Base-by-base conservation (phyloP, 495 filamentous ascomycete genomes). In the Xeromyces bisporus region DNA sequence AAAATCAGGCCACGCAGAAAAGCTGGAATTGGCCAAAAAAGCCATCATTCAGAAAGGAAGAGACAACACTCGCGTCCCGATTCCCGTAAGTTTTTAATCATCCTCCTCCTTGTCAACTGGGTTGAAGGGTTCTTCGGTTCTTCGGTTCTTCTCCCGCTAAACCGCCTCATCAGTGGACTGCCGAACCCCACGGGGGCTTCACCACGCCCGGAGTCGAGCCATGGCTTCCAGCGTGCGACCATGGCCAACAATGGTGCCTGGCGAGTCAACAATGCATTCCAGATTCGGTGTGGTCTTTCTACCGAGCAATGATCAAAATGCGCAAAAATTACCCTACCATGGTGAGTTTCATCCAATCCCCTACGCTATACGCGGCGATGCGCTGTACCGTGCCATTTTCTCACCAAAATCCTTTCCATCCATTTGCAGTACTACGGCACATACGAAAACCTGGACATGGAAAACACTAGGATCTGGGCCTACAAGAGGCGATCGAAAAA, bases 211-310 rank as follows among this genome's bases (percentile, higher is more conserved):
- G 40, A 6, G 55, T 39, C 5, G 50, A 47, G 13, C 60, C 63
- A 0, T 67, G 63, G 63, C 63, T 67, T 52, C 49, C 62, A 6
- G 46, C 54, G 9, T 46, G 57, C 38, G 50, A 60, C 24, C 39
- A 53, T 27, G 55, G 54, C 21, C 26, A 23, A 2, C 33, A 46
- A 9, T 50, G 49, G 46, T 66, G 65, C 33, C 55, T 42, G 14
- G 44, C 46, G 6, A 33, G 35, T 9, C 63, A 67, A 35, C 39
- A 35, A 10, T 30, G 26, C n/a, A 37, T 47, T 26, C 27, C 18
- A 2, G 29, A 50, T 7, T 55, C 49, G 15, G 48, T 62, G 2
- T 50, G 61, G 25, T 15, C 33, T 5, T 61, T 55, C 35, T 67
- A 55, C 40, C 46, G 42, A 29, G 33, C 32, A 4, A 39, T 63